These are phyloP conservation scores for Neophaeococcomyces aloes DNA, from an alignment of 2,329 filamentous ascomycete species.

Conservation along the genomic window DNA sequence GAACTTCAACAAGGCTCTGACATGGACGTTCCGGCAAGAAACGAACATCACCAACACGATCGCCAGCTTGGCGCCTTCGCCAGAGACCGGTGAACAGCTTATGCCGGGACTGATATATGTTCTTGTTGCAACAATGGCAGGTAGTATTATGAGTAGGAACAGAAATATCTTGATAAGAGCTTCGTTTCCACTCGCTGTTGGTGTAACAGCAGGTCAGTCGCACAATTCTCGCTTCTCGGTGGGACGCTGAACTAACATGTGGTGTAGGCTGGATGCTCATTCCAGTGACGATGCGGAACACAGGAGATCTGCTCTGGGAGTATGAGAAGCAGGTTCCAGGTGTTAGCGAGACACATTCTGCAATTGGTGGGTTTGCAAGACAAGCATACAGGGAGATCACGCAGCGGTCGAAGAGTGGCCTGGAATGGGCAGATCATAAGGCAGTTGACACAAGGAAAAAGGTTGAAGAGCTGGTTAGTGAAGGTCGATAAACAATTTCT, in stretches of 20 bases:
- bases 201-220: constrained; percentile 54
- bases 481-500: constrained; percentile 13
- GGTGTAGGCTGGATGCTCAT: constrained; percentile 58
- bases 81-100: constrained; percentile 75
- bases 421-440: constrained; percentile 26
- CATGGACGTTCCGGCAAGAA: constrained; percentile 73
- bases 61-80: constrained; percentile 74
- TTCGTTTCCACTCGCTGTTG: constrained; percentile 65
- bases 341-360: constrained; percentile 69
- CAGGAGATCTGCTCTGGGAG: constrained; percentile 74
- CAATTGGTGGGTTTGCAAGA: constrained; percentile 57
- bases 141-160: constrained; percentile 81
- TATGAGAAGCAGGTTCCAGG: constrained; percentile 85
- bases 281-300: constrained; percentile 82
- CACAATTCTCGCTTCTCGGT: background rate
- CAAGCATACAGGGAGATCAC: constrained; percentile 63
- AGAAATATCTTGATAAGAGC: constrained; percentile 73
- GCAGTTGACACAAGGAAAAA: constrained; percentile 15
- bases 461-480: constrained; percentile 18
- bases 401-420: constrained; percentile 60
- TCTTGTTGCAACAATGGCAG: constrained; percentile 87
- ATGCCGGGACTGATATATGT: constrained; percentile 88
- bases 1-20: constrained; percentile 70
- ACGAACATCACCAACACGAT: constrained; percentile 81
- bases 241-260: constrained; percentile 1